Evolutionary conservation across 495 filamentous ascomycete genomes (phyloP).

Genomic region (Penicillium longicatenatum): DNA sequence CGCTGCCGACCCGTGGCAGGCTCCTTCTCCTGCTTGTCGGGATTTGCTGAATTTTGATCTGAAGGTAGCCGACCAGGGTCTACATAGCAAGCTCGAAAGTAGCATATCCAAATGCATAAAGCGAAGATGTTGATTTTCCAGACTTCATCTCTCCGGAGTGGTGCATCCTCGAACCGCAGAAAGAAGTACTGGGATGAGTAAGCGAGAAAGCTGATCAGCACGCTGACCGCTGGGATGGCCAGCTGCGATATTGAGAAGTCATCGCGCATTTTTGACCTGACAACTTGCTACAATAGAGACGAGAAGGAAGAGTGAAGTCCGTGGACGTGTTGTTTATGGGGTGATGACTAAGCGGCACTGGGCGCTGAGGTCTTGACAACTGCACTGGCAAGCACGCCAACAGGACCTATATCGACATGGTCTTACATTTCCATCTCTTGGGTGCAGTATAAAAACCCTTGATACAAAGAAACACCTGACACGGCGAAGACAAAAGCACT

Average conservation of each 20-base stretch:
- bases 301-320: constrained; percentile 6
- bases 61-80: constrained; percentile 66
- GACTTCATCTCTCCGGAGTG: constrained; percentile 60
- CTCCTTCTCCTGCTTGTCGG: constrained; percentile 29
- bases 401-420: no score
- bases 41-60: constrained; percentile 27
- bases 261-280: constrained; percentile 23
- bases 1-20: constrained; percentile 37
- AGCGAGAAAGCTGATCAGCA: constrained; percentile 73
- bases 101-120: constrained; percentile 74
- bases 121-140: constrained; percentile 76
- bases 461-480: no score
- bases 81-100: constrained; percentile 73
- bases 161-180: constrained; percentile 66
- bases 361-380: background rate
- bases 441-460: no score
- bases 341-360: constrained; percentile 24
- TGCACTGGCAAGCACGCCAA: no score
- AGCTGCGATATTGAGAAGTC: constrained; percentile 42
- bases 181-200: constrained; percentile 87
- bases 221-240: constrained; percentile 65
- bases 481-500: no score
- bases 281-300: background rate
- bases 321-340: constrained; percentile 27
- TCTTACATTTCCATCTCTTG: no score